Evolutionary conservation across 768 basidiomycete species (phyloP).

Genomic region (Leccinellum rugosiceps): DNA sequence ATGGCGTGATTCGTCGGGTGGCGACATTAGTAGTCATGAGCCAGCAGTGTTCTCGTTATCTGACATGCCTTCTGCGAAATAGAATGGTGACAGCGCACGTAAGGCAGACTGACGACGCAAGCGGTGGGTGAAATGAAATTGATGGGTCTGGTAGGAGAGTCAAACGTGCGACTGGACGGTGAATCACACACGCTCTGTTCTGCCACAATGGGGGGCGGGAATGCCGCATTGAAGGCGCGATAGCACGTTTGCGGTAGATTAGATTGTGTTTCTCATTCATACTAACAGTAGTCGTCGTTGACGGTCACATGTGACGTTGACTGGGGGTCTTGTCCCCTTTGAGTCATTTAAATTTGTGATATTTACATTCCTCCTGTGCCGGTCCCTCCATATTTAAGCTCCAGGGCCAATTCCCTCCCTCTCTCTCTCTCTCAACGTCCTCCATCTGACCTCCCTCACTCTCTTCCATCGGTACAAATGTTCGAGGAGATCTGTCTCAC

Average conservation of each 20-base stretch:
- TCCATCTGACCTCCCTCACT: not conserved
- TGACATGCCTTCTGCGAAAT: not conserved
- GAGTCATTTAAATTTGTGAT: slow-evolving; percentile 36
- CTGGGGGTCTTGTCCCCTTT: slow-evolving; percentile 27
- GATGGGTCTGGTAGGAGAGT: not conserved
- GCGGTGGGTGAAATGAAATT: slow-evolving; percentile 1
- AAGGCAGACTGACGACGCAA: not conserved
- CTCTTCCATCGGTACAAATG: slow-evolving; percentile 40
- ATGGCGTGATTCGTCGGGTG: slow-evolving; percentile 14
- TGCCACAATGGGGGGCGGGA: not conserved
- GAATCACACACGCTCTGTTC: not conserved
- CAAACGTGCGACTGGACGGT: slow-evolving; percentile 18
- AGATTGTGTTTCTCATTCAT: slow-evolving; percentile 9
- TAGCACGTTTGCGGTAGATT: slow-evolving; percentile 20
- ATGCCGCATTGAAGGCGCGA: slow-evolving; percentile 1
- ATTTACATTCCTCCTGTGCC: slow-evolving; percentile 39
- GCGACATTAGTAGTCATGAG: slow-evolving; percentile 6
- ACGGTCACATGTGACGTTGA: slow-evolving; percentile 27
- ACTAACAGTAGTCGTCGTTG: too few species aligned
- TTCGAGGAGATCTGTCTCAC: slow-evolving; percentile 77
- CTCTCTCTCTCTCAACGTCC: slow-evolving; percentile 21
- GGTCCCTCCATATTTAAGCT: slow-evolving; percentile 34
- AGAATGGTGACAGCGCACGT: not conserved
- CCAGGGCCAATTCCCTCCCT: slow-evolving; percentile 5
- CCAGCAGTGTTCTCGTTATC: not conserved